Evolutionary conservation across 768 basidiomycete species (phyloP).

Genomic region (Mycena venus): DNA sequence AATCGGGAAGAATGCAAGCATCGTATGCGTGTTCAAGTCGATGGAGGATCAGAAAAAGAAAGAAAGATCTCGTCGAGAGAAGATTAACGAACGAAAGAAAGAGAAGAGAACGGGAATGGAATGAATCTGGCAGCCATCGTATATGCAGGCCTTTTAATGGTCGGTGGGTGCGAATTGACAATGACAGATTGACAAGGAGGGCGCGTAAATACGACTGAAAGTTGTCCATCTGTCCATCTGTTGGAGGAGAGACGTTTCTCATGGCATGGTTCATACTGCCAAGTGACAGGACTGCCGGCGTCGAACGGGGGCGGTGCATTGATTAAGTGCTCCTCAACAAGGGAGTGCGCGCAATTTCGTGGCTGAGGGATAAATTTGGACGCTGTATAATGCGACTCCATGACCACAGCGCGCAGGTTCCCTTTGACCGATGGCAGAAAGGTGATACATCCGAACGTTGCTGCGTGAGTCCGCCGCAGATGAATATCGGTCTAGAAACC

Average conservation of each 20-base stretch:
- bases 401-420: neutral
- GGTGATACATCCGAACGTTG: too few species aligned
- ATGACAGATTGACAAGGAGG: slow-evolving; percentile 20
- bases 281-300: neutral
- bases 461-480: too few species aligned
- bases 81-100: slow-evolving; percentile 4
- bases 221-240: slow-evolving; percentile 14
- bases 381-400: neutral
- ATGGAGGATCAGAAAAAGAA: neutral
- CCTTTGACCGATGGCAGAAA: too few species aligned
- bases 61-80: slow-evolving; percentile 31
- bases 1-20: slow-evolving; percentile 11
- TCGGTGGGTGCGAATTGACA: neutral
- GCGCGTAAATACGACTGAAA: neutral
- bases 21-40: neutral
- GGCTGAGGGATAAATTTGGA: neutral
- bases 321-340: neutral
- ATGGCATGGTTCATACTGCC: neutral
- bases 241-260: neutral
- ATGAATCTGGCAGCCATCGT: neutral
- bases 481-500: too few species aligned
- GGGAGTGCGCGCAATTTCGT: too few species aligned
- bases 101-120: slow-evolving; percentile 6
- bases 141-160: slow-evolving; percentile 2
- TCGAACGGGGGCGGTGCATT: neutral